Evolutionary conservation across 129 eudicot species (phyloP).

Genomic region (Erigeron canadensis): DNA sequence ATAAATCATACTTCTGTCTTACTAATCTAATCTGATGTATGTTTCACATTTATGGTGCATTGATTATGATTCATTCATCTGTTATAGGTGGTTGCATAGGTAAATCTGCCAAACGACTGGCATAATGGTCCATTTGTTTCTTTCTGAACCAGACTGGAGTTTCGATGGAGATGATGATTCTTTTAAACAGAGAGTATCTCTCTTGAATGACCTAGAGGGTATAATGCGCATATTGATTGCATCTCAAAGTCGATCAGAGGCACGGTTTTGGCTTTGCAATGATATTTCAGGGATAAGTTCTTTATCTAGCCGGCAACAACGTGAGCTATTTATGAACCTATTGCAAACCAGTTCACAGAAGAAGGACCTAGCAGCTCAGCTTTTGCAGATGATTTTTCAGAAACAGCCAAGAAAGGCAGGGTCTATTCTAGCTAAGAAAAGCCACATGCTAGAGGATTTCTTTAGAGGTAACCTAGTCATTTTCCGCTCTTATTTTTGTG

Average conservation of each 20-base stretch:
- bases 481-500: not conserved
- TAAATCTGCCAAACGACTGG: constrained; percentile 20
- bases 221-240: constrained; percentile 49
- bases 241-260: constrained; percentile 76
- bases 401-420: constrained; percentile 70
- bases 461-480: constrained; percentile 56
- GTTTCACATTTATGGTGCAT: not conserved
- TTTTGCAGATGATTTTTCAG: constrained; percentile 70
- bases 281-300: constrained; percentile 56
- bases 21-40: not conserved
- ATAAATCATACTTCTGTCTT: not conserved
- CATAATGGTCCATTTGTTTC: constrained; percentile 55
- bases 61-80: constrained; percentile 21
- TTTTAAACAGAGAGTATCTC: constrained; percentile 38
- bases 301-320: constrained; percentile 43
- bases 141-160: constrained; percentile 65
- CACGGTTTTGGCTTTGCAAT: constrained; percentile 93
- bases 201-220: constrained; percentile 60
- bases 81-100: not conserved
- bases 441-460: constrained; percentile 67
- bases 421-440: constrained; percentile 55
- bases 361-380: constrained; percentile 58
- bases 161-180: constrained; percentile 34
- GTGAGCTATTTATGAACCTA: constrained; percentile 57
- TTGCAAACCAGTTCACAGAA: constrained; percentile 62